These are phyloP conservation scores for Chrysoporthe austroafricana DNA, from an alignment of 2,329 filamentous ascomycete species.

Conservation along the genomic window DNA sequence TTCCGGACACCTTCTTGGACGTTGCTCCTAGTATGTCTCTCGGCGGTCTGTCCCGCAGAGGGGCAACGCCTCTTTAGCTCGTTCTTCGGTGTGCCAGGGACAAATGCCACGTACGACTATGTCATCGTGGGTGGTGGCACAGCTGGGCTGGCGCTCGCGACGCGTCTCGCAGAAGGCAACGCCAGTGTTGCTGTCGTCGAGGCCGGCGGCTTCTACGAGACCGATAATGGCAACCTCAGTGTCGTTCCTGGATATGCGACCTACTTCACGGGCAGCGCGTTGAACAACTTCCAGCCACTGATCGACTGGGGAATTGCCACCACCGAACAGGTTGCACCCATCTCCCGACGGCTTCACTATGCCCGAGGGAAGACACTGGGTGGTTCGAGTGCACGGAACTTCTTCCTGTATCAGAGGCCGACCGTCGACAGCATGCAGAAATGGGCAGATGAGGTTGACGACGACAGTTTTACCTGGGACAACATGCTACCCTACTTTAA, in stretches of 20 bases:
- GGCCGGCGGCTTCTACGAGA: conserved; percentile 28
- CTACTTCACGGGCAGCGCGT: conserved; percentile 17
- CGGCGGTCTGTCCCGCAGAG: background rate
- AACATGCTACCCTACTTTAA: conserved; percentile 25
- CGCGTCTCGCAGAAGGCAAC: conserved; percentile 14
- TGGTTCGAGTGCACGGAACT: conserved; percentile 22
- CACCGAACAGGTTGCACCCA: conserved; percentile 10
- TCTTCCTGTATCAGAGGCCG: conserved; percentile 20
- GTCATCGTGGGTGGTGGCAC: conserved; percentile 25
- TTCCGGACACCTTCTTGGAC: background rate
- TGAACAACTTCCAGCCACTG: conserved; percentile 19
- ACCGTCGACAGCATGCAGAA: conserved; percentile 15
- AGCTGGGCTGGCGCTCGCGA: conserved; percentile 21
- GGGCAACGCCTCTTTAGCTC: conserved; percentile 14
- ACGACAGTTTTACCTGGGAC: conserved; percentile 23
- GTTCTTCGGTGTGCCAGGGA: conserved; percentile 22
- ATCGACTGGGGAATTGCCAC: conserved; percentile 26
- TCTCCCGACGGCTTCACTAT: conserved; percentile 20
- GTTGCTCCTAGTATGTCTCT: background rate
- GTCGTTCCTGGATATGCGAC: conserved; percentile 22
- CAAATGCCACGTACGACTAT: conserved; percentile 25
- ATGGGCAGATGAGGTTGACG: conserved; percentile 21
- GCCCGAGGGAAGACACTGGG: conserved; percentile 24
- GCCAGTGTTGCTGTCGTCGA: conserved; percentile 27
- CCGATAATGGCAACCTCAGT: conserved; percentile 22